Percentiles rank a stretch among this genome's conserved stretches.
These are phyloP conservation scores for Metschnikowia corniflorae DNA, from an alignment of 805 yeast species.

Conservation along the genomic window DNA sequence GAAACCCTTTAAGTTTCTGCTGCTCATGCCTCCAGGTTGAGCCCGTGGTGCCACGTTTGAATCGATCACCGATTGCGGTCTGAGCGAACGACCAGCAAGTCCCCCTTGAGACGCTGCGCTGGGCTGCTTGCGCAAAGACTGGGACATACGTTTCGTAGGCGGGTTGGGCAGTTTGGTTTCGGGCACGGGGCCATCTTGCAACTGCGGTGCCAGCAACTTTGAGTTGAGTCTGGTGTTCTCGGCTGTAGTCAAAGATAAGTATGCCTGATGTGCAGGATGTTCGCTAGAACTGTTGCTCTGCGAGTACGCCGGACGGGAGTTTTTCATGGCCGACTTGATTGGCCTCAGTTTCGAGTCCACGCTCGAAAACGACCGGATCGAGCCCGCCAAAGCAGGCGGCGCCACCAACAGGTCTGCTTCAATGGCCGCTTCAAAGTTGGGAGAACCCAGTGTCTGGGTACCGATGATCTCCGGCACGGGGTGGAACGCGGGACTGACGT, in stretches of 20 bases:
- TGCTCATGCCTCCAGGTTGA: constrained; percentile 25
- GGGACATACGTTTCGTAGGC: constrained; percentile 22
- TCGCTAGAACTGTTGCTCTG: constrained; percentile 9
- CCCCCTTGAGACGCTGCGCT: constrained; percentile 16
- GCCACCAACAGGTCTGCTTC: constrained; percentile 6
- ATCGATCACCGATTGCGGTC: constrained; percentile 31
- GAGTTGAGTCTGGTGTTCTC: constrained; percentile 77
- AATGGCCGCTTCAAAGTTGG: constrained; percentile 23
- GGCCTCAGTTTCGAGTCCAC: constrained; percentile 25
- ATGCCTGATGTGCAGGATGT: constrained; percentile 57
- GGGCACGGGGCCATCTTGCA: constrained; percentile 21
- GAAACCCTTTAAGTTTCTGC: constrained; percentile 24
- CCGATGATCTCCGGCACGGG: constrained; percentile 9
- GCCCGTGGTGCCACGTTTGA: constrained; percentile 1
- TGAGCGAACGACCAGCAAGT: constrained; percentile 26
- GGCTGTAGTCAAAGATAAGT: constrained; percentile 68
- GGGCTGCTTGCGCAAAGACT: constrained; percentile 28
- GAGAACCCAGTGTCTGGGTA: constrained; percentile 5
- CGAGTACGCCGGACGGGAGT: constrained; percentile 24
- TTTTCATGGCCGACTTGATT: constrained; percentile 50
- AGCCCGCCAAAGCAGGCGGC: constrained; percentile 23
- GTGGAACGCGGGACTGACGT: constrained; percentile 19
- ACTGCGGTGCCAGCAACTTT: constrained; percentile 43
- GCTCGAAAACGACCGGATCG: constrained; percentile 27
- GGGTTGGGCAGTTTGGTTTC: constrained; percentile 4